Base-by-base conservation (phyloP, 116 monocot genomes). In the Papilionanthe hybrid region DNA sequence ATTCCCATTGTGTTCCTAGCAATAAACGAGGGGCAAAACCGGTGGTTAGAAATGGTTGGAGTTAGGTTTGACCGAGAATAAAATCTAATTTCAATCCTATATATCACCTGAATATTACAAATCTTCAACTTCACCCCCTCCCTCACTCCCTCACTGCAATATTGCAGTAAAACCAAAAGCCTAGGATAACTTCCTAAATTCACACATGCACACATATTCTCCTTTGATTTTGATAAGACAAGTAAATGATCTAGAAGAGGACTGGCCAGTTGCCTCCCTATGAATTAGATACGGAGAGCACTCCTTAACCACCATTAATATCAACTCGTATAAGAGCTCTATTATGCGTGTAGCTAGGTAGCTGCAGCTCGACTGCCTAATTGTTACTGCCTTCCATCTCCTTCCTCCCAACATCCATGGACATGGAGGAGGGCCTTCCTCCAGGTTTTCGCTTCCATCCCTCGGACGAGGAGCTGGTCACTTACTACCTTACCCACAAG, bases 401-500 rank as follows among this genome's bases (percentile, higher is more conserved):
- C 43, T 12, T 19, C 43, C 72, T 72, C 4, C n/a, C n/a, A 1
- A 43, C 42, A 41, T 20, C 42, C 7, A n/a, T 78, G 44, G 58
- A 42, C 72, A 41, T 42, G 84, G 87, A 84, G 69, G 87, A 81
- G 42, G 76, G 19, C 44, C 84, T 87, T 81, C 87, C 87, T 77
- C 87, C 87, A 10, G 87, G 87, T 8, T 87, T 87, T 65, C 75
- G 87, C 37, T 87, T 87, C 66, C 84, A 84, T 41, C 87, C 87
- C 3, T 82, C 87, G 0, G 87, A 87, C 22, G 87, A 87, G 32
- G 87, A 87, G 84, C 81, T 87, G 42, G 82, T 87, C 76, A 87
- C 84, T 65, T 84, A 84, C 82, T 87, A 87, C 69, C 82, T 87
- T 8, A 79, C 57, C 5, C 78, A 50, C 2, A 87, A 87, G 79